Percentiles rank a stretch among this genome's conserved stretches.
These are phyloP conservation scores for Prillingera fragicola DNA, from an alignment of 1,284 basidiomycete species.

Conservation along the genomic window DNA sequence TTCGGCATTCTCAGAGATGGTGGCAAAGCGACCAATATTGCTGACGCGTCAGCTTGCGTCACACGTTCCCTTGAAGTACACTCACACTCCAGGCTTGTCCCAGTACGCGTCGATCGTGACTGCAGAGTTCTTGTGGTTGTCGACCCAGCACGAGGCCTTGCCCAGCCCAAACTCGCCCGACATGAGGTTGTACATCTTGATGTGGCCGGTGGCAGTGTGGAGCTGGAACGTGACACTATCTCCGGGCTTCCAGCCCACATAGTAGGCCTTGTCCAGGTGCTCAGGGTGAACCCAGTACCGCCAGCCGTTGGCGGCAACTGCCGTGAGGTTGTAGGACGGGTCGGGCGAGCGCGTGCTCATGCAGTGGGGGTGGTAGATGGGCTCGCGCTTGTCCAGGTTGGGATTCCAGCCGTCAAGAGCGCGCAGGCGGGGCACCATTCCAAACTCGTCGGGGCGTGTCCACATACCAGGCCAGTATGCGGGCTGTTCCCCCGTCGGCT, in stretches of 20 bases:
- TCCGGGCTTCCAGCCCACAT: slow-evolving; percentile 33
- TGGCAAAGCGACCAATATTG: slow-evolving; percentile 17
- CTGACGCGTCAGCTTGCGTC: slow-evolving; percentile 8
- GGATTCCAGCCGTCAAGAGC: slow-evolving; percentile 39
- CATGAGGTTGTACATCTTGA: slow-evolving; percentile 44
- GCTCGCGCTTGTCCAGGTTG: slow-evolving; percentile 20
- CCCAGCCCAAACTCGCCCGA: slow-evolving; percentile 42
- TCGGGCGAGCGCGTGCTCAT: slow-evolving; percentile 29
- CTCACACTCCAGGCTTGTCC: slow-evolving; percentile 17
- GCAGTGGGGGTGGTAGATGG: slow-evolving; percentile 36
- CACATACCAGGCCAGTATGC: slow-evolving; percentile 30
- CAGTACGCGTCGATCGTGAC: slow-evolving; percentile 34
- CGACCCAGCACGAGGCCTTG: slow-evolving; percentile 42
- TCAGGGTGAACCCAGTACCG: slow-evolving; percentile 41
- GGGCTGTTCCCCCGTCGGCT: not conserved
- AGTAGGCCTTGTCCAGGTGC: slow-evolving; percentile 44
- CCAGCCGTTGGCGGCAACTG: slow-evolving; percentile 34
- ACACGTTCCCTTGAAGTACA: slow-evolving; percentile 13
- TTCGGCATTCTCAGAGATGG: slow-evolving; percentile 2
- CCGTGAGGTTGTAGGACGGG: slow-evolving; percentile 38
- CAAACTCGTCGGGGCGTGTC: slow-evolving; percentile 31
- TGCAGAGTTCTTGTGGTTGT: slow-evolving; percentile 20
- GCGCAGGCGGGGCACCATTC: slow-evolving; percentile 38
- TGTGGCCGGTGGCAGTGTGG: slow-evolving; percentile 35
- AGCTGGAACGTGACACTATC: slow-evolving; percentile 36